Base-by-base conservation (phyloP, 2,329 filamentous ascomycete species). In the Cytospora chrysosperma region DNA sequence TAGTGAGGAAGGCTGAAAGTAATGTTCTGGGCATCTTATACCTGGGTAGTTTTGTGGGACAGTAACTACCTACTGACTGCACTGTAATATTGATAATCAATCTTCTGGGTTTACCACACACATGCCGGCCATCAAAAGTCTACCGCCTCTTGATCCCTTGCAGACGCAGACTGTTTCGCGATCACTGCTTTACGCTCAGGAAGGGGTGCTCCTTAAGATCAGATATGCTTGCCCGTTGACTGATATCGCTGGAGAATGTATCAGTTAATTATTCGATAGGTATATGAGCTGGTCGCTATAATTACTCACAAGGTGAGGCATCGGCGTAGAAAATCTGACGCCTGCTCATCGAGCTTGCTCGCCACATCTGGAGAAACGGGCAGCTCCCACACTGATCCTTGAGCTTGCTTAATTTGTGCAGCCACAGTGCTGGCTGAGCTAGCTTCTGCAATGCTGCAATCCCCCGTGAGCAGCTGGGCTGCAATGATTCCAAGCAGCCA, bases 401-500 rank as follows among this genome's bases (percentile, higher is more conserved):
- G 40, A 27, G 26, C 27, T 27, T 54, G 32, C 10, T 24, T 53
- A 47, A 54, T 30, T 5, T 34, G 27, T 27, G n/a, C n/a, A n/a
- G n/a, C n/a, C n/a, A n/a, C n/a, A n/a, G n/a, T n/a, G n/a, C n/a
- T n/a, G n/a, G n/a, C n/a, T n/a, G 62, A 34, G n/a, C 12, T 26
- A 40, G 26, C 57, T 15, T 19, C 19, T 9, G 2, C 53, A 27
- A 57, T n/a, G 32, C 12, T 24, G 53, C 28, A 21, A 2, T 51
- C 10, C 8, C 57, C 62, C 4, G 47, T 56, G 6, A 61, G 57
- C 15, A 61, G 19, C 43, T 64, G 51, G 5, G 52, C 57, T 6
- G 58, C 57, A 21, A 57, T 21, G n/a, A 64, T n/a, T 2, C 62
- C 62, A 24, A 64, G 27, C 26, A 64, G 52, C 62, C 62, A 64